Conservation (phyloP, 345 rosid genomes). For the Arabidopsis arenosa region DNA sequence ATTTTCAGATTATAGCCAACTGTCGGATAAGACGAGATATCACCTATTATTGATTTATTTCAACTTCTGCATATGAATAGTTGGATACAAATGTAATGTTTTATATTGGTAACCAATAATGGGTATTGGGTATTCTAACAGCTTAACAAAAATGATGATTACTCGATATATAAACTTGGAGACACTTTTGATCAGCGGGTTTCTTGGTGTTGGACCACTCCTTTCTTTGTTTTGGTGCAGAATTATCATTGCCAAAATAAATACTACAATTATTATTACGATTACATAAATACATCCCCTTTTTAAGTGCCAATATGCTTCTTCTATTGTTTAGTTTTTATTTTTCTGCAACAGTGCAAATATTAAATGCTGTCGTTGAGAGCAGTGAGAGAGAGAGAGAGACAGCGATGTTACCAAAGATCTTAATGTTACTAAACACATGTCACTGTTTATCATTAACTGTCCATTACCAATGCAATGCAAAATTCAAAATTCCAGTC, state of each 20-base stretch:
- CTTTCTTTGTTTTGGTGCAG: not conserved
- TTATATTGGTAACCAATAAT: not conserved
- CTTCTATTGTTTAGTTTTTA: not conserved
- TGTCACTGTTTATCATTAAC: constrained; percentile 36
- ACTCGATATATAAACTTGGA: constrained; percentile 6
- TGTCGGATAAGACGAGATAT: not conserved
- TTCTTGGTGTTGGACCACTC: constrained; percentile 39
- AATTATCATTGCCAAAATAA: constrained; percentile 8
- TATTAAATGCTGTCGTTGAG: constrained; percentile 38
- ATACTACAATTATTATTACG: not conserved
- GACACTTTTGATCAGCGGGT: constrained; percentile 24
- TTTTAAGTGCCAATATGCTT: constrained; percentile 16
- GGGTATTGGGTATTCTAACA: not conserved
- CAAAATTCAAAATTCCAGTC: constrained; percentile 21
- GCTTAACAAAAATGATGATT: not conserved
- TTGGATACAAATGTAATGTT: not conserved
- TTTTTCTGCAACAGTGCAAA: constrained; percentile 2
- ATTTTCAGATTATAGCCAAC: not conserved
- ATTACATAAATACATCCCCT: not conserved
- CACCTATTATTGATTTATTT: not conserved
- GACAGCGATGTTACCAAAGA: constrained; percentile 42
- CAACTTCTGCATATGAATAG: not conserved
- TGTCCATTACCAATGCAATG: constrained; percentile 21
- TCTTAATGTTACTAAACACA: constrained; percentile 28
- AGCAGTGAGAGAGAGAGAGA: constrained; percentile 23